These are phyloP conservation scores for Fusarium compactum DNA, from an alignment of 2,329 filamentous ascomycete species.

Conservation along the genomic window DNA sequence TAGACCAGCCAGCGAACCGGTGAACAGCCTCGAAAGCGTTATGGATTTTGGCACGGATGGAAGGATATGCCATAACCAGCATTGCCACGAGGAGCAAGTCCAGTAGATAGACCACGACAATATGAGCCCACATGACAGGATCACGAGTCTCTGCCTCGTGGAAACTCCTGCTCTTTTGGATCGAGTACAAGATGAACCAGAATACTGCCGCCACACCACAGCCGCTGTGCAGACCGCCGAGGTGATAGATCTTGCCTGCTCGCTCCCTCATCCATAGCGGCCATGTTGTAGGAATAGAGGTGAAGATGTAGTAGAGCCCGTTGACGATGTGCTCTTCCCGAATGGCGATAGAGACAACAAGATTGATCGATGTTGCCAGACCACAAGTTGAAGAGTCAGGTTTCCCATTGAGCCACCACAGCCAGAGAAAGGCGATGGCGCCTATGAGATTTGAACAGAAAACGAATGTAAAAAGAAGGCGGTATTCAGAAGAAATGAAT, in stretches of 20 bases:
- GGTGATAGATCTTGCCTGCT: constrained; percentile 58
- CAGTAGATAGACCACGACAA: constrained; percentile 27
- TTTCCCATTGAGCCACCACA: constrained; percentile 46
- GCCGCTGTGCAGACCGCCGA: constrained; percentile 53
- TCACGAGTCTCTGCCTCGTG: background rate
- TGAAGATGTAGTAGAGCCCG: constrained; percentile 55
- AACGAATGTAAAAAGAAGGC: constrained; percentile 63
- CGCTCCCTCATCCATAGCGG: constrained; percentile 58
- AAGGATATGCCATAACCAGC: constrained; percentile 32
- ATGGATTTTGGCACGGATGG: constrained; percentile 28
- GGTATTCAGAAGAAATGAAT: constrained; percentile 53
- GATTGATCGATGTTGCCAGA: constrained; percentile 56
- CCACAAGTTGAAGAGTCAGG: constrained; percentile 52
- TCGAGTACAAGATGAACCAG: constrained; percentile 38
- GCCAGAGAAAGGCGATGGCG: constrained; percentile 28
- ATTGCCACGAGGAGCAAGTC: constrained; percentile 27
- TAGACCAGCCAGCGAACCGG: constrained; percentile 36
- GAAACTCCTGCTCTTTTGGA: constrained; percentile 28
- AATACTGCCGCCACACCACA: constrained; percentile 33
- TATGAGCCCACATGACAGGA: constrained; percentile 16
- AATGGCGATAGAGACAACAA: constrained; percentile 58
- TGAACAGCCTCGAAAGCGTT: constrained; percentile 34
- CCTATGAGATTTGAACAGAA: constrained; percentile 57
- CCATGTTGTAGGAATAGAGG: constrained; percentile 53
- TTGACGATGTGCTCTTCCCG: constrained; percentile 64